These are phyloP conservation scores for Halophytophthora polymorphica DNA, from an alignment of 352 stramenopile species.

Conservation along the genomic window DNA sequence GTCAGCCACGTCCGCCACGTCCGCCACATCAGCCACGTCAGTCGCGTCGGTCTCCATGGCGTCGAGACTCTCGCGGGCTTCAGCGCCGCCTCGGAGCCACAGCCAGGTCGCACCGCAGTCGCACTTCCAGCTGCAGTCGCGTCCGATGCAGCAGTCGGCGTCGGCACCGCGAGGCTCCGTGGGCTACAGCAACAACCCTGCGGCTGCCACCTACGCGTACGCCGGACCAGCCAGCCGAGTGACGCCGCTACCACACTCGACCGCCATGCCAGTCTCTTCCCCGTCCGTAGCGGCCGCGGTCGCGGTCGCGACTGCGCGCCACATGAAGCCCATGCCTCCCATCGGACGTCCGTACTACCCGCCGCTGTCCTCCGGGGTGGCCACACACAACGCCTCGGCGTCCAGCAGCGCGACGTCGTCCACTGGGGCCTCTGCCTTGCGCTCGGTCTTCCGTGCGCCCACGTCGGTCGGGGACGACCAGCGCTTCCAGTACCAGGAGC, in stretches of 20 bases:
- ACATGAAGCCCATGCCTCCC: conserved; percentile 13
- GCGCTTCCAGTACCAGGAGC: conserved; percentile 13
- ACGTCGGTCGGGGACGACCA: conserved; percentile 6
- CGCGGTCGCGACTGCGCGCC: conserved; percentile 9
- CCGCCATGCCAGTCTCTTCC: conserved; percentile 4
- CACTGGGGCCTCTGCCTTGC: conserved; percentile 3
- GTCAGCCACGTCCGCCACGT: too few relatives aligned
- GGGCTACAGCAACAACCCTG: conserved; percentile 13
- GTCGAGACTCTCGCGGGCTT: too few relatives aligned
- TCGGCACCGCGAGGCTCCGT: conserved; percentile 8
- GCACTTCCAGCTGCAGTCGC: conserved; percentile 13
- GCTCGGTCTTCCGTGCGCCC: conserved; percentile 10
- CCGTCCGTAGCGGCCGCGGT: conserved; percentile 8
- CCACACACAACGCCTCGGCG: too few relatives aligned
- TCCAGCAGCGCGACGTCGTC: conserved; percentile 8
- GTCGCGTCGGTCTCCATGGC: too few relatives aligned
- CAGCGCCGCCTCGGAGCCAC: conserved; percentile 4
- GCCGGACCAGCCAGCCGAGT: conserved; percentile 12
- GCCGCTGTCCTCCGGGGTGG: too few relatives aligned
- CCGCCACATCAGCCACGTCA: too few relatives aligned
- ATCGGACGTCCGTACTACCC: conserved; percentile 18
- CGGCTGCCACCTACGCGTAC: conserved; percentile 6
- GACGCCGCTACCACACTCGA: conserved; percentile 9
- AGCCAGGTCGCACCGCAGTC: conserved; percentile 2
- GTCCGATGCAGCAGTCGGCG: conserved; percentile 14